Conservation (phyloP, 805 yeast genomes). For the Sugiyamaella floridensis region DNA sequence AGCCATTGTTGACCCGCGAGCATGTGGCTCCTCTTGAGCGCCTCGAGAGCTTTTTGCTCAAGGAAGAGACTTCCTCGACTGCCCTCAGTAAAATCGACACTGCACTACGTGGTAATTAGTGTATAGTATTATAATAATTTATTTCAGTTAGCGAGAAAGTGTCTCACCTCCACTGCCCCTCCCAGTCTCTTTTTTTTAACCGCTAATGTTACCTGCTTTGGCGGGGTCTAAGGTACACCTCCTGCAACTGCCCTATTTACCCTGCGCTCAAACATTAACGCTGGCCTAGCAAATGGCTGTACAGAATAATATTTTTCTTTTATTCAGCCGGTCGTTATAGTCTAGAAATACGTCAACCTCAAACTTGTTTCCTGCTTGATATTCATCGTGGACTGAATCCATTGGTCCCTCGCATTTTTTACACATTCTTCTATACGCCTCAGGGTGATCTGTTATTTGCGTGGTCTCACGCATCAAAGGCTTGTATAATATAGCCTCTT, state of each 20-base stretch:
- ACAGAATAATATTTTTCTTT: not conserved
- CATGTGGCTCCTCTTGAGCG: constrained; percentile 4
- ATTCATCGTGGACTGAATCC: too few species aligned
- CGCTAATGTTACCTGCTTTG: too few species aligned
- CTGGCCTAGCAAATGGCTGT: not conserved
- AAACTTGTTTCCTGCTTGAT: too few species aligned
- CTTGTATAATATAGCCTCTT: too few species aligned
- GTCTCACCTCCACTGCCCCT: not conserved
- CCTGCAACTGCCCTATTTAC: not conserved
- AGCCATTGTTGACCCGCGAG: constrained; percentile 2
- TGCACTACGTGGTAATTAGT: not conserved
- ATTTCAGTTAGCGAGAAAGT: not conserved
- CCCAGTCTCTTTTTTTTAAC: too few species aligned
- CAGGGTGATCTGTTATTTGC: too few species aligned
- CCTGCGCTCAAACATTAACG: not conserved
- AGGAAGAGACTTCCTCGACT: not conserved
- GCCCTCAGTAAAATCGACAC: not conserved
- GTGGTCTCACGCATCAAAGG: too few species aligned
- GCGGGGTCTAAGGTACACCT: too few species aligned
- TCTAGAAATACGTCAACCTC: not conserved
- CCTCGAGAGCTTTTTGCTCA: constrained; percentile 1
- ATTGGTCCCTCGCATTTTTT: too few species aligned
- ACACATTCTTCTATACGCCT: too few species aligned
- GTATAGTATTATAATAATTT: not conserved
- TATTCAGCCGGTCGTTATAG: not conserved